phyloP scores from a whole-genome alignment of 192 early-diverging fungal species.

The Coemansia sp. region DNA sequence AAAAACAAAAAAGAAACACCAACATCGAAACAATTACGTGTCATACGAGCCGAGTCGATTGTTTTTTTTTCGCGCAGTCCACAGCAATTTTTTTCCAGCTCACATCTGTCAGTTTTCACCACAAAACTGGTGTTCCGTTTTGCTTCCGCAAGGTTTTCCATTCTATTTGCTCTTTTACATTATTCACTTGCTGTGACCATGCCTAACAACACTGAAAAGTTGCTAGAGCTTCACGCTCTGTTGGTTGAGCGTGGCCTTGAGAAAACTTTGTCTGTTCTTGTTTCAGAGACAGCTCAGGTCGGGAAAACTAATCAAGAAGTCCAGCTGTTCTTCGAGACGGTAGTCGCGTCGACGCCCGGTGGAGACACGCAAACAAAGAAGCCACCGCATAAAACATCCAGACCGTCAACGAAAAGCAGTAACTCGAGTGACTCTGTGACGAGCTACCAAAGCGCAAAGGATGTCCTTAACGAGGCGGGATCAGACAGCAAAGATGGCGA shows the following conservation, averaged over 20 bases:
- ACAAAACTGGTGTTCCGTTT: background rate
- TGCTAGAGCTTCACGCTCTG: conserved; percentile 31
- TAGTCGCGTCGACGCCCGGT: conserved; percentile 2
- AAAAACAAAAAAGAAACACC: background rate
- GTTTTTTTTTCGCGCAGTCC: conserved; percentile 4
- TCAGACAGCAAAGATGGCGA: conserved; percentile 22
- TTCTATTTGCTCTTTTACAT: background rate
- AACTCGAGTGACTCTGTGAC: conserved; percentile 34
- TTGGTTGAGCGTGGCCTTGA: conserved; percentile 37
- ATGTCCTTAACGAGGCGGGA: background rate
- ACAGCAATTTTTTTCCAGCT: background rate
- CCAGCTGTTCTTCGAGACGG: conserved; percentile 28
- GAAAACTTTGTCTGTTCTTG: conserved; percentile 22
- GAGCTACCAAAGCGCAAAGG: conserved; percentile 23
- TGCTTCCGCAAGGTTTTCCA: background rate
- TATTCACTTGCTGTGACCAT: background rate
- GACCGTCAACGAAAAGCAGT: conserved; percentile 1
- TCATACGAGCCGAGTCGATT: background rate
- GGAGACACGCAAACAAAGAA: background rate
- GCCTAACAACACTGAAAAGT: conserved; percentile 15
- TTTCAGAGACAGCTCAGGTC: conserved; percentile 38
- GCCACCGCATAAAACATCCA: background rate
- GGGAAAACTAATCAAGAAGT: conserved; percentile 32
- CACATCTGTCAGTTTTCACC: background rate
- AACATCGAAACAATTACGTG: background rate